Base-by-base conservation (phyloP, 352 stramenopile genomes). In the Aphanomyces astaci region DNA sequence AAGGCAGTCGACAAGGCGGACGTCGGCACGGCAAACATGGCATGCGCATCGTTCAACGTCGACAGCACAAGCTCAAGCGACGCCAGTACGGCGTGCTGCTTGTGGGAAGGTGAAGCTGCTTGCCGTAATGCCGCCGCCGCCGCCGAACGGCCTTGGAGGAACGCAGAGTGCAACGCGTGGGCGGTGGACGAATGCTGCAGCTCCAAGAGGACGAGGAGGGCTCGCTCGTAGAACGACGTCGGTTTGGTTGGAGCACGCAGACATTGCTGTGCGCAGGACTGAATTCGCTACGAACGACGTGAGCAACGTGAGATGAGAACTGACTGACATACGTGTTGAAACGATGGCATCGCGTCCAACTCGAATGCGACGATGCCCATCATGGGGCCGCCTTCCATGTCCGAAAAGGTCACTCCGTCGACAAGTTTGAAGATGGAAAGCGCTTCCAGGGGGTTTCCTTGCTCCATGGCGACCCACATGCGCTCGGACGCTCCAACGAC, bases 381-480 rank as follows among this genome's bases (percentile, higher is more conserved):
- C 9, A 60, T 45, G 4, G 46, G 11, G 9, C 30, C 17, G 25
- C 39, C 10, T 15, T 36, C 24, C 5, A 60, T 24, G 13, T 48
- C n/a, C 5, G n/a, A 15, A 17, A 43, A 39, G 4, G 32, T 11
- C n/a, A 33, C 24, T 24, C 19, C 40, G 24, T 59, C 4, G n/a
- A 68, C 51, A 7, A 60, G 62, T 17, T 62, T 32, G 19, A 43
- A 60, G 32, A 59, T 68, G 17, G 43, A 33, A 5, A 33, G 39
- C 32, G 62, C 62, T 32, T 59, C 33, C 17, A 59, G 31, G 11
- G 62, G 48, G 10, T 39, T n/a, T 24, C 62, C 62, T 22, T 25
- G 24, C 36, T 68, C 43, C 62, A 68, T 56, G 9, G 43, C 43
- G 2, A 45, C 43, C 62, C 62, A 68, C 32, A 68, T 68, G 30